phyloP scores from a whole-genome alignment of 768 basidiomycete genomes.

The Suillus tomentosus region DNA sequence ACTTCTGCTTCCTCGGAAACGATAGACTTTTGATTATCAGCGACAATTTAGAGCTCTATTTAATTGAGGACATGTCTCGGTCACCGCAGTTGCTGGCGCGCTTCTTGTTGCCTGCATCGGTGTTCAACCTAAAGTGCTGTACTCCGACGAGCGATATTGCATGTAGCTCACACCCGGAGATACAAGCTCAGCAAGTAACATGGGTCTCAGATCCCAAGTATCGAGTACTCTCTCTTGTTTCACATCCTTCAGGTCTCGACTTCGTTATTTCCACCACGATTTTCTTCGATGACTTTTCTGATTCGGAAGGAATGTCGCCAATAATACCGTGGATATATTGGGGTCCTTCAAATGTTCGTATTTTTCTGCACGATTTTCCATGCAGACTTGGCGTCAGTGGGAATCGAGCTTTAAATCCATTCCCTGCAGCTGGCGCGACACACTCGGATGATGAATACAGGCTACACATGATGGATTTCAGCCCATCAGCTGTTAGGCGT shows the following conservation, averaged over 20 bases:
- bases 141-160: background rate
- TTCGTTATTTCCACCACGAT: background rate
- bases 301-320: background rate
- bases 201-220: background rate
- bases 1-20: slow-evolving; percentile 2
- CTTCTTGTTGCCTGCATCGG: background rate
- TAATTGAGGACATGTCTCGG: background rate
- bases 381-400: slow-evolving; percentile 1
- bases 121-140: background rate
- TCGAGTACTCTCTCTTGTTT: background rate
- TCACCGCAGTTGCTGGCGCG: background rate
- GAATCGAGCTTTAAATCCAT: background rate
- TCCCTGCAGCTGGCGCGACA: background rate
- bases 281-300: background rate
- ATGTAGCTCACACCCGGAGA: background rate
- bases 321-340: background rate
- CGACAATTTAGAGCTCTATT: background rate
- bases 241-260: background rate
- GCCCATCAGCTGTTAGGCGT: background rate
- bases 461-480: slow-evolving; percentile 3
- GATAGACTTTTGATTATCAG: background rate
- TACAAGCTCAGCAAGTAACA: background rate
- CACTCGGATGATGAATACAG: background rate
- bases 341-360: slow-evolving; percentile 1
- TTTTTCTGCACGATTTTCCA: background rate